phyloP scores from a whole-genome alignment of 179 eudicot species.

The Spergularia azorica region DNA sequence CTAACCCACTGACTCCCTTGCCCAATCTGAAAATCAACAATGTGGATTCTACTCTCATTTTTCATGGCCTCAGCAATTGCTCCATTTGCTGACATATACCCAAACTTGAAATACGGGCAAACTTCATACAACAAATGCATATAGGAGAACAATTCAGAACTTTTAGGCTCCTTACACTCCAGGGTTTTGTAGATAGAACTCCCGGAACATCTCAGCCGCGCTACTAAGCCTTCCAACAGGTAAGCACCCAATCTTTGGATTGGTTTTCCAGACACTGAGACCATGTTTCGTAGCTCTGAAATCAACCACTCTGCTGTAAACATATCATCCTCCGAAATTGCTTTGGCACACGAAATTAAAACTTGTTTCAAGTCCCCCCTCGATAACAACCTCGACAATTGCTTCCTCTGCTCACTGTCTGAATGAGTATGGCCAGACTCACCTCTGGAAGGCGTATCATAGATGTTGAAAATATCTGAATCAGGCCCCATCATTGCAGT shows the following conservation, averaged over 20 bases:
- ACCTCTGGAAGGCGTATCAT: constrained; percentile 17
- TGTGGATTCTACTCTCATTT: constrained; percentile 45
- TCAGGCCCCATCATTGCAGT: constrained; percentile 56
- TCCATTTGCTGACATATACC: constrained; percentile 56
- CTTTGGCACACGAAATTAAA: constrained; percentile 47
- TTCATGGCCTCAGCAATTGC: constrained; percentile 53
- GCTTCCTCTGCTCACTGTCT: constrained; percentile 38
- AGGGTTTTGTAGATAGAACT: constrained; percentile 46
- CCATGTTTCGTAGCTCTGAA: constrained; percentile 49
- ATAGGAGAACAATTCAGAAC: constrained; percentile 46
- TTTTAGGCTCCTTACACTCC: constrained; percentile 43
- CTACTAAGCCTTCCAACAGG: constrained; percentile 53
- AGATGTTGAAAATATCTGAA: constrained; percentile 23
- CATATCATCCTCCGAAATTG: constrained; percentile 42
- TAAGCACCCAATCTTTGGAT: constrained; percentile 53
- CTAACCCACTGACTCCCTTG: constrained; percentile 59
- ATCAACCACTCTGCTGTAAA: constrained; percentile 42
- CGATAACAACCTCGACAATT: constrained; percentile 41
- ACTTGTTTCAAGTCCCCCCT: constrained; percentile 41
- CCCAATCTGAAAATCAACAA: constrained; percentile 55
- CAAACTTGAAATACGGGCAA: constrained; percentile 55
- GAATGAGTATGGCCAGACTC: constrained; percentile 8
- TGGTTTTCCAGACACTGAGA: constrained; percentile 57
- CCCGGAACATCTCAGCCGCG: constrained; percentile 45
- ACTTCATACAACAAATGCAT: constrained; percentile 54